Conservation (phyloP, 495 filamentous ascomycete genomes). For the Penicillium atrosanguineum region DNA sequence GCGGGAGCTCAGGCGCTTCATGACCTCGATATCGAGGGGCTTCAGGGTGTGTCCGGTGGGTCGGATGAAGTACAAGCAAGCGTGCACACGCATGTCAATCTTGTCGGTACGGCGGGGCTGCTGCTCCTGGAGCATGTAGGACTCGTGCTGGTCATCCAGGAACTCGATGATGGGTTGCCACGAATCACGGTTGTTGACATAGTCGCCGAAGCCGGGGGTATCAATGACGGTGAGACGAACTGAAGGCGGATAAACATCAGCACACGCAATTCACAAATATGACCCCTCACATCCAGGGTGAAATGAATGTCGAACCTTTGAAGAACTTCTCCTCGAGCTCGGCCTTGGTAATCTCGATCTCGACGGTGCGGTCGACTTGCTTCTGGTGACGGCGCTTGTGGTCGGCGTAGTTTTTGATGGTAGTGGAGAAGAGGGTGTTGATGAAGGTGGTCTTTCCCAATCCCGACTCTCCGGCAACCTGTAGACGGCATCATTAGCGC, state of each 20-base stretch:
- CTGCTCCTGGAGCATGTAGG: conserved; percentile 99
- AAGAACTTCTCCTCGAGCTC: conserved; percentile 99
- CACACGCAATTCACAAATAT: neutral
- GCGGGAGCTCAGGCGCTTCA: conserved; percentile 96
- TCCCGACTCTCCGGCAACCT: conserved; percentile 98
- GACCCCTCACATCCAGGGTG: neutral
- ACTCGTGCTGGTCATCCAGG: conserved; percentile 99
- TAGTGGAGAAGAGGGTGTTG: conserved; percentile 99
- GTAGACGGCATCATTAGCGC: conserved; percentile 30
- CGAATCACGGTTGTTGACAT: conserved; percentile 99
- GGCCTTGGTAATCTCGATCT: conserved; percentile 99
- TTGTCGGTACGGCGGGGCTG: conserved; percentile 96
- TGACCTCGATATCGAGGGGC: conserved; percentile 98
- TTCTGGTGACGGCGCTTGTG: conserved; percentile 98
- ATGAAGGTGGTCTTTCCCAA: conserved; percentile 99
- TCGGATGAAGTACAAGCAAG: conserved; percentile 98
- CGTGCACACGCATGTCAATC: conserved; percentile 98
- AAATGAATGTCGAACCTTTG: conserved; percentile 68
- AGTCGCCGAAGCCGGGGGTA: conserved; percentile 98
- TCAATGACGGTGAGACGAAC: conserved; percentile 98
- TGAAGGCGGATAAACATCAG: conserved; percentile 37
- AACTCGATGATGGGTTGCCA: conserved; percentile 99
- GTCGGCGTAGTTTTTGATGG: conserved; percentile 99
- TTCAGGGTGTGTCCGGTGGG: conserved; percentile 98
- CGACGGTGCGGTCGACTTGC: conserved; percentile 98